Evolutionary conservation across 345 rosid genomes (phyloP), one percentile per base, ranked within the genome.

Genomic region (Euphorbia pulcherrima): DNA sequence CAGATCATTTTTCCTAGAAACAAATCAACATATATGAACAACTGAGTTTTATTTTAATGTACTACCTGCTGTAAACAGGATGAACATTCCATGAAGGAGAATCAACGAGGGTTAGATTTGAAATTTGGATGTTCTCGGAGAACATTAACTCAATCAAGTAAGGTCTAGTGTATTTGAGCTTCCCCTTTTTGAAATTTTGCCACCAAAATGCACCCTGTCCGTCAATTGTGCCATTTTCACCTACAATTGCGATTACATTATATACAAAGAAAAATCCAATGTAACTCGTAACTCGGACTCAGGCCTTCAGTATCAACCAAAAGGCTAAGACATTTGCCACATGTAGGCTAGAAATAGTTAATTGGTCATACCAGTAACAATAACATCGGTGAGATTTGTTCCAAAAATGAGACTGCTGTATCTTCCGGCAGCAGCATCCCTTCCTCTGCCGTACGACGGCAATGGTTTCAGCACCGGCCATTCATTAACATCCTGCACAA

Each of bases 171-270:
- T 86, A 88, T 67, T 92, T 88, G 5, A 92, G 84, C 73, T 88
- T 90, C 44, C 88, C 83, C 72, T 76, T 78, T 65, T 90, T 95
- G 77, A 88, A 92, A 13, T 81, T 68, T 71, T 88, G 92, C 98
- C 98, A 92, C 98, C 98, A 92, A 72, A 81, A 74, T 20, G 90
- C 87, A 20, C 98, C 98, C 71, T 92, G 98, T 13, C 98, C 97
- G 39, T 90, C 92, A 33, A 92, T 82, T 1, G 98, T 92, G 14
- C 93, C 98, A 65, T 90, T 92, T 29, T 82, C 73, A 65, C 98
- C 98, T 88, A 74, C 51, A 41, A 13, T 10, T 56, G 26, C n/a
- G 55, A n/a, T n/a, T n/a, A n/a, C n/a, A n/a, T n/a, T n/a, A n/a
- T n/a, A n/a, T n/a, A n/a, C n/a, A n/a, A n/a, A n/a, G n/a, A n/a